Conservation (phyloP, 2,329 filamentous ascomycete genomes). For the Endoconidiophora laricicola region DNA sequence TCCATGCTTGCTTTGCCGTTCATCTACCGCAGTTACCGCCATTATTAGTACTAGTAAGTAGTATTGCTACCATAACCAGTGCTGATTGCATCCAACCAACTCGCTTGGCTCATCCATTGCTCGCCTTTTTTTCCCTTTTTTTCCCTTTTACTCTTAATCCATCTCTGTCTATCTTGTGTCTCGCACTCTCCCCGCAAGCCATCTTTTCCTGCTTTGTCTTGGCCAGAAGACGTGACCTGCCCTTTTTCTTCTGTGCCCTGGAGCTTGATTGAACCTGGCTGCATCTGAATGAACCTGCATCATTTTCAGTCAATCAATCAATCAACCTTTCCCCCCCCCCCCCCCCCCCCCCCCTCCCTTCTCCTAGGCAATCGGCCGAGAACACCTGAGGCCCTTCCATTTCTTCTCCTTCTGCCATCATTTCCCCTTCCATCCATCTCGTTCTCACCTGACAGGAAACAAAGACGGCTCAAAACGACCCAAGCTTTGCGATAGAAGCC, state of each 20-base stretch:
- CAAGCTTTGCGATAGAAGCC: no score
- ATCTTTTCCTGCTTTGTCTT: not conserved
- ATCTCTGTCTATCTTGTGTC: not conserved
- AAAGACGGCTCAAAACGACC: no score
- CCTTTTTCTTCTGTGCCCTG: not conserved
- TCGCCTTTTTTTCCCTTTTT: not conserved
- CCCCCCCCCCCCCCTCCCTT: not conserved
- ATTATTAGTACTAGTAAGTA: no score
- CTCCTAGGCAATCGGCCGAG: not conserved
- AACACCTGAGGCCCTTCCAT: not conserved
- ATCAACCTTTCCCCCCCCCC: not conserved
- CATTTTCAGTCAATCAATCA: no score
- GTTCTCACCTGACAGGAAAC: no score
- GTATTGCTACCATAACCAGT: no score
- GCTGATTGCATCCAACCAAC: no score
- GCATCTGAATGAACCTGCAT: not conserved
- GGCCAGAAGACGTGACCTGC: no score
- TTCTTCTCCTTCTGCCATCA: slow-evolving; percentile 1
- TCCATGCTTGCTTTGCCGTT: no score
- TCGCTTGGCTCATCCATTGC: no score
- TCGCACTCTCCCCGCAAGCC: not conserved
- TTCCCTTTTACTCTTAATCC: not conserved
- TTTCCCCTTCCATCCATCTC: not conserved
- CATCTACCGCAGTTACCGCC: no score
- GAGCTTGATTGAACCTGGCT: not conserved